Percentiles rank a stretch among this genome's conserved stretches.
phyloP scores from a whole-genome alignment of 768 basidiomycete genomes.

The Cyathus striatus region DNA sequence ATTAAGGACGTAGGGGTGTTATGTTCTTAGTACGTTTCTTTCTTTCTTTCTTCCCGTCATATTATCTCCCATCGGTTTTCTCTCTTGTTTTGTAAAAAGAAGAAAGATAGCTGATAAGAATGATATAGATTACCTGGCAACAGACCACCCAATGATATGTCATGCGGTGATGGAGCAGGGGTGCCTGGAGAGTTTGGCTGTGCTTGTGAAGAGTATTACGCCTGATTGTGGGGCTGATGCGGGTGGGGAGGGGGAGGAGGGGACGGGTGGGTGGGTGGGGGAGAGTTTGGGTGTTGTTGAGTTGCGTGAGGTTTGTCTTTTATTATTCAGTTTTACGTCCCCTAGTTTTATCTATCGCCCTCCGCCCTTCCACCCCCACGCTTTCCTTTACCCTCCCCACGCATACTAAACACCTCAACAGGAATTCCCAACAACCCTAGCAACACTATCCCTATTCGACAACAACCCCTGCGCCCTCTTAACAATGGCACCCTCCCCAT shows the following conservation, averaged over 20 bases:
- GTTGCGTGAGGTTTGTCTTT: slow-evolving; percentile 54
- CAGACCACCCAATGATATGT: slow-evolving; percentile 66
- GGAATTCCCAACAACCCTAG: slow-evolving; percentile 72
- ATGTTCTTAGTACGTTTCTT: slow-evolving; percentile 62
- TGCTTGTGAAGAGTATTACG: slow-evolving; percentile 48
- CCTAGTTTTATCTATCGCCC: too few species aligned
- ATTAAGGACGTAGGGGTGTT: slow-evolving; percentile 68
- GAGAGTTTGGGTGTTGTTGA: slow-evolving; percentile 49
- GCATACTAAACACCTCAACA: slow-evolving; percentile 21
- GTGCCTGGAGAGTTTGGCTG: slow-evolving; percentile 49
- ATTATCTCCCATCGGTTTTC: too few species aligned
- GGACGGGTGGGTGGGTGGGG: slow-evolving; percentile 70
- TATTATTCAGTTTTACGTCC: background rate
- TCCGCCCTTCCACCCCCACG: too few species aligned
- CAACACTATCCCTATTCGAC: slow-evolving; percentile 66
- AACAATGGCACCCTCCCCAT: slow-evolving; percentile 53
- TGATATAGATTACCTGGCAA: slow-evolving; percentile 54
- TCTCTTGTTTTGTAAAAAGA: too few species aligned
- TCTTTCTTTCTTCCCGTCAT: slow-evolving; percentile 1
- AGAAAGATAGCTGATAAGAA: too few species aligned
- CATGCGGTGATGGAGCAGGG: slow-evolving; percentile 68
- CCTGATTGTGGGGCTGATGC: slow-evolving; percentile 36
- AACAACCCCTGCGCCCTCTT: slow-evolving; percentile 65
- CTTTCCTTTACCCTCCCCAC: background rate
- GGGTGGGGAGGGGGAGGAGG: slow-evolving; percentile 70